Evolutionary conservation across 1,139 yeast genomes (phyloP), one percentile per base, ranked within the genome.

Genomic region (Candida labiduridarum): DNA sequence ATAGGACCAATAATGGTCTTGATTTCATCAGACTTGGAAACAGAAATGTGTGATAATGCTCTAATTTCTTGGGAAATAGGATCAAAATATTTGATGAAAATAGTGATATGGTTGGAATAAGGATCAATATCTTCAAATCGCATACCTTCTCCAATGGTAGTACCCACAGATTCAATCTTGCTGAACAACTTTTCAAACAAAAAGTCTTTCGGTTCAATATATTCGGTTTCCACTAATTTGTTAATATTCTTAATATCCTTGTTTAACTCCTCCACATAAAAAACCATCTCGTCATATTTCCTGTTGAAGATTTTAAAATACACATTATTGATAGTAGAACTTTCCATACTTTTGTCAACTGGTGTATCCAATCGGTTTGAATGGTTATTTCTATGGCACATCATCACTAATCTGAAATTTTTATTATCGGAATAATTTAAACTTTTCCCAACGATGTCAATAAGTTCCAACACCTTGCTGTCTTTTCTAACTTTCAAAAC

Each of bases 1-100:
- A 87, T 62, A 2, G 69, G 66, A 15, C 77, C 77, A 9, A 75
- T 56, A 27, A 89, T 57, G 2, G 71, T 68, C 0, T 73, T 70
- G 11, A 88, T 68, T 2, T 68, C 61, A 33, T 76, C 80, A 46
- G 78, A 77, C 43, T 78, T 78, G n/a, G 77, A 66, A 2, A 87
- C 82, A 30, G 78, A 69, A n/a, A 78, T 68, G 59, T 88, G 88
- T 0, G 89, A 79, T 19, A 88, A 68, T 0, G 96, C 96, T 15
- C 67, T 67, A 12, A 89, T 64, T 7, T 75, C 67, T 62, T 86
- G 89, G 0, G 70, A 61, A 3, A 66, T 62, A 1, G 78, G 78
- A 60, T 90, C 92, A 68, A 87, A 91, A 56, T 78, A 77, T 63
- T 92, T 92, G 50, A 91, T 61, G 58, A 90, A 87, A 1, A 91